Evolutionary conservation across 352 stramenopile species (phyloP).

Genomic region (Globisporangium ultimum): DNA sequence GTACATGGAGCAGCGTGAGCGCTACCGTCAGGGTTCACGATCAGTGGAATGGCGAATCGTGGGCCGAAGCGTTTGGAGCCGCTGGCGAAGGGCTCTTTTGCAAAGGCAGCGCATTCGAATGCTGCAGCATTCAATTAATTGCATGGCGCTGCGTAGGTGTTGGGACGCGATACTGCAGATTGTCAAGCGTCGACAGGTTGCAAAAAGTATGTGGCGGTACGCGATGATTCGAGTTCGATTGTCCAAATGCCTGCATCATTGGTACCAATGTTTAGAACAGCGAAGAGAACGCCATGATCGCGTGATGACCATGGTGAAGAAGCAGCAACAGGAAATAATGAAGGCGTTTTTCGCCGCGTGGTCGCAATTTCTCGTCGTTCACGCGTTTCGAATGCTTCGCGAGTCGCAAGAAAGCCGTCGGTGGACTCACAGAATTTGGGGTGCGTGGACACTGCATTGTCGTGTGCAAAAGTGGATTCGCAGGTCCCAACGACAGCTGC

Average conservation of each 20-base stretch:
- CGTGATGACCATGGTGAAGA: neutral
- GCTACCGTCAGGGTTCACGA: neutral
- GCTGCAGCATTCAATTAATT: neutral
- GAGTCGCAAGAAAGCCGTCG: neutral
- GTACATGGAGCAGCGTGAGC: neutral
- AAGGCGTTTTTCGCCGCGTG: conserved; percentile 5
- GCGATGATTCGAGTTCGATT: conserved; percentile 8
- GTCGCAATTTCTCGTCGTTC: conserved; percentile 7
- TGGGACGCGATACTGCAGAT: conserved; percentile 17
- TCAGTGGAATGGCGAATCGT: neutral
- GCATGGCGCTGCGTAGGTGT: neutral
- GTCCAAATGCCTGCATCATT: conserved; percentile 2
- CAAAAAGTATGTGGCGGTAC: conserved; percentile 20
- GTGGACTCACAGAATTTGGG: neutral
- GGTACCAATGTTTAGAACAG: conserved; percentile 1
- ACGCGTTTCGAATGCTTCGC: conserved; percentile 4
- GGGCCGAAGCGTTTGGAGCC: conserved; percentile 7
- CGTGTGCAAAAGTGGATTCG: neutral
- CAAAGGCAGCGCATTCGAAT: too few species aligned
- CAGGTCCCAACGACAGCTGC: neutral
- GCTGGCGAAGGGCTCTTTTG: conserved; percentile 2
- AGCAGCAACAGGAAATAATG: neutral
- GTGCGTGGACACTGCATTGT: neutral
- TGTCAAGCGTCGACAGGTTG: conserved; percentile 20
- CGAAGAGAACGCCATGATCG: neutral